Percentiles rank a stretch among this genome's conserved stretches.
Evolutionary conservation across 805 yeast species (phyloP).

Genomic region (Cyberlindnera samutprakarnensis): DNA sequence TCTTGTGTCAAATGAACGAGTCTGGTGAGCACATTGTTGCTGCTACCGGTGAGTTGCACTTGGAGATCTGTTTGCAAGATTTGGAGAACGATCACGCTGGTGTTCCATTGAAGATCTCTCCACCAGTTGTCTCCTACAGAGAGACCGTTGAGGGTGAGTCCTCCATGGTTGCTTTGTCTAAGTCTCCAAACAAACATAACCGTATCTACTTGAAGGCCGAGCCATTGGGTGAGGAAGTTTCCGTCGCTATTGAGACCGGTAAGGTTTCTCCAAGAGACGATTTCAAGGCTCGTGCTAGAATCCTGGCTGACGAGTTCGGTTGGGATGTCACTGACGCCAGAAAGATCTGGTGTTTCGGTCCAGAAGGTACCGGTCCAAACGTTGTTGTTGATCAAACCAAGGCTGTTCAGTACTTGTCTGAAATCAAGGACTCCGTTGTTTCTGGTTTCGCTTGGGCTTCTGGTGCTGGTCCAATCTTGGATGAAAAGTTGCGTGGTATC

Average conservation of each 20-base stretch:
- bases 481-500: conserved; percentile 91
- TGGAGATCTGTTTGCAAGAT: conserved; percentile 91
- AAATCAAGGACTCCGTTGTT: conserved; percentile 68
- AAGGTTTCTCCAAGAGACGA: conserved; percentile 72
- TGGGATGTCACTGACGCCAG: conserved; percentile 99
- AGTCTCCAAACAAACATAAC: conserved; percentile 45
- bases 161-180: conserved; percentile 42
- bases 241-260: conserved; percentile 22
- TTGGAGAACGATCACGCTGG: conserved; percentile 87
- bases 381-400: conserved; percentile 45
- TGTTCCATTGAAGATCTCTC: conserved; percentile 75
- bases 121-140: conserved; percentile 90
- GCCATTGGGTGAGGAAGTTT: conserved; percentile 37
- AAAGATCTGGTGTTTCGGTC: conserved; percentile 72
- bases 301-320: conserved; percentile 97
- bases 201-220: conserved; percentile 33
- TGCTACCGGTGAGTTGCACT: conserved; percentile 94
- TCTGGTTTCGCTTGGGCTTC: conserved; percentile 99
- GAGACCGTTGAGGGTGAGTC: conserved; percentile 61
- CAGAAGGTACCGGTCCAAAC: conserved; percentile 70
- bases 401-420: conserved; percentile 31
- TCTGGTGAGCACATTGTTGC: conserved; percentile 90
- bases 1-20: conserved; percentile 76
- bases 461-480: conserved; percentile 98
- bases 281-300: conserved; percentile 98